Conservation (phyloP, 768 basidiomycete species). For the Mycena haematopus region DNA sequence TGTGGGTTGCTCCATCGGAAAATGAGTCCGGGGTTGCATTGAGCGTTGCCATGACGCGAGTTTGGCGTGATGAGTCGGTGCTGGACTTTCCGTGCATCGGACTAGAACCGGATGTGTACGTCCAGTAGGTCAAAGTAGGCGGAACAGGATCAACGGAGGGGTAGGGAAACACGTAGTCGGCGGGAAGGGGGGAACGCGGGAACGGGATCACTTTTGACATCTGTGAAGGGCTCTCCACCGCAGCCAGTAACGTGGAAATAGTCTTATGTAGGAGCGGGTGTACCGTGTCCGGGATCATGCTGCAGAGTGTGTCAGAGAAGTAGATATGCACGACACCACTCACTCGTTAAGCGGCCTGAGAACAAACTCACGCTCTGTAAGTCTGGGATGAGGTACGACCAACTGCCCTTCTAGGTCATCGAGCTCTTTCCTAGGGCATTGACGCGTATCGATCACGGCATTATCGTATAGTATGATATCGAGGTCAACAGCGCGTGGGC, state of each 20-base stretch:
- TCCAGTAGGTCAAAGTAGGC: slow-evolving; percentile 59
- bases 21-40: slow-evolving; percentile 97
- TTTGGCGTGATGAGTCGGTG: slow-evolving; percentile 41
- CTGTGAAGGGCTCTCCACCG: slow-evolving; percentile 44
- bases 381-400: slow-evolving; percentile 82
- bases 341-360: slow-evolving; percentile 89
- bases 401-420: slow-evolving; percentile 72
- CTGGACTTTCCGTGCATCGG: slow-evolving; percentile 24
- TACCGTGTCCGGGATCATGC: slow-evolving; percentile 78
- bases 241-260: slow-evolving; percentile 52
- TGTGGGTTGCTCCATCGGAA: slow-evolving; percentile 80
- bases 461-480: slow-evolving; percentile 84
- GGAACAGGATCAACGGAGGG: slow-evolving; percentile 44
- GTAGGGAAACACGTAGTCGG: slow-evolving; percentile 32
- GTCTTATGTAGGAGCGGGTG: slow-evolving; percentile 66
- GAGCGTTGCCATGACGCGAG: slow-evolving; percentile 89
- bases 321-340: slow-evolving; percentile 36
- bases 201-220: slow-evolving; percentile 83
- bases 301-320: slow-evolving; percentile 36
- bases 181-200: slow-evolving; percentile 55
- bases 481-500: slow-evolving; percentile 89
- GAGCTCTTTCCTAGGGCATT: slow-evolving; percentile 43
- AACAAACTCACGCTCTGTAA: slow-evolving; percentile 91
- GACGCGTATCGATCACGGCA: slow-evolving; percentile 62
- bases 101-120: slow-evolving; percentile 39